Percentiles rank a stretch among this genome's conserved stretches.
phyloP scores from a whole-genome alignment of 331 rosid species.

The Arachis monticola region DNA sequence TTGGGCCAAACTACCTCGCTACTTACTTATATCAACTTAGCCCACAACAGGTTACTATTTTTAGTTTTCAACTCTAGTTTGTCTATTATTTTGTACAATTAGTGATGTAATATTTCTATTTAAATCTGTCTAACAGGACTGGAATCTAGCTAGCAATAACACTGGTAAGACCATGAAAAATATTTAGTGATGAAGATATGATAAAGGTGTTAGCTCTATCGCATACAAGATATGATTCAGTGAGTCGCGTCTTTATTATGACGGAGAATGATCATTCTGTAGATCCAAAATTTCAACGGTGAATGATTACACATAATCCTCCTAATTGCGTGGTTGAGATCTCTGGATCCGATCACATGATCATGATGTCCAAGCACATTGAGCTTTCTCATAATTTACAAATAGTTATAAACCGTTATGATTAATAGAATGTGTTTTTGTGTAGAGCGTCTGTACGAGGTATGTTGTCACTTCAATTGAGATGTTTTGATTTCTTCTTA shows the following conservation, averaged over 20 bases:
- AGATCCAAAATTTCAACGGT: slow-evolving; percentile 6
- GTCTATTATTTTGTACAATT: neutral
- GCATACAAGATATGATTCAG: slow-evolving; percentile 31
- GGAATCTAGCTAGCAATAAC: slow-evolving; percentile 34
- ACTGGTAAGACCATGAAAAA: slow-evolving; percentile 44
- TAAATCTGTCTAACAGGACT: slow-evolving; percentile 34
- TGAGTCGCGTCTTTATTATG: slow-evolving; percentile 37
- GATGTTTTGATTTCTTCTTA: too few relatives aligned
- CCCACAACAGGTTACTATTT: slow-evolving; percentile 30
- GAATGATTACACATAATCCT: slow-evolving; percentile 42
- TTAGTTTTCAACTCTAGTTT: neutral
- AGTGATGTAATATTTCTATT: neutral
- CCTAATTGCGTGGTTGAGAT: slow-evolving; percentile 41
- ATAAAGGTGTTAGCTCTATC: slow-evolving; percentile 37
- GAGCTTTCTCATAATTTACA: slow-evolving; percentile 37
- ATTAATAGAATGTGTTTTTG: neutral
- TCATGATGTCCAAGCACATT: slow-evolving; percentile 47
- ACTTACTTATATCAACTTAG: slow-evolving; percentile 36
- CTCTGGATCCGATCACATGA: slow-evolving; percentile 43
- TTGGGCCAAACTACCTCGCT: slow-evolving; percentile 38
- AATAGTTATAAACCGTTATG: slow-evolving; percentile 14
- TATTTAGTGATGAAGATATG: slow-evolving; percentile 45
- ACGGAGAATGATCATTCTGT: slow-evolving; percentile 22
- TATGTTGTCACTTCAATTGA: too few relatives aligned
- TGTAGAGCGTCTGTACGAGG: too few relatives aligned